These are phyloP conservation scores for Geranomyces michiganensis DNA, from an alignment of 192 early-diverging fungal species.

Conservation along the genomic window DNA sequence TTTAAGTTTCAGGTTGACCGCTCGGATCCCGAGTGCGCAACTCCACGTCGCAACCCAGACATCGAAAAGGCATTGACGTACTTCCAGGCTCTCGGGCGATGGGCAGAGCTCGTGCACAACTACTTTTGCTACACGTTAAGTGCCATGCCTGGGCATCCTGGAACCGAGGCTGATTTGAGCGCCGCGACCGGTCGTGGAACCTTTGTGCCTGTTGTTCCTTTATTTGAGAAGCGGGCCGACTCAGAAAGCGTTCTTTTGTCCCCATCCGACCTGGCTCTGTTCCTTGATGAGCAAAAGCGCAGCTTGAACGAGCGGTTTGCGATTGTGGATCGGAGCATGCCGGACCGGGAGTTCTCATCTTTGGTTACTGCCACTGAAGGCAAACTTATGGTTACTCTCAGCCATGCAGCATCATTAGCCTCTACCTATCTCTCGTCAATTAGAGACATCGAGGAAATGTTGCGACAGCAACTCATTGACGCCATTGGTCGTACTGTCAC, in stretches of 20 bases:
- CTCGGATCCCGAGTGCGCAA: constrained; percentile 27
- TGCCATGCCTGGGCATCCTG: neutral
- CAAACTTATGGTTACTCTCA: constrained; percentile 2
- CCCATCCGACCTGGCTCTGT: constrained; percentile 4
- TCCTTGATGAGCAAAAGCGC: constrained; percentile 26
- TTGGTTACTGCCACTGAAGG: neutral
- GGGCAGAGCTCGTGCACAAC: constrained; percentile 1
- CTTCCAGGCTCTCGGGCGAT: neutral
- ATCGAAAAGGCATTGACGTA: constrained; percentile 1
- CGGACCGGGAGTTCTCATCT: neutral
- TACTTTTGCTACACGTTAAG: neutral
- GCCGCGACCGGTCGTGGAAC: neutral
- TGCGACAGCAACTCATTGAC: constrained; percentile 29
- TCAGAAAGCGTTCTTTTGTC: constrained; percentile 12
- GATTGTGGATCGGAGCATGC: neutral
- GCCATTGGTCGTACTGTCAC: constrained; percentile 29
- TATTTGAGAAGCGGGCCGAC: constrained; percentile 10
- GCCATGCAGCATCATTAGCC: neutral
- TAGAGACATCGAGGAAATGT: constrained; percentile 19
- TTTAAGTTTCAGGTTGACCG: constrained; percentile 33
- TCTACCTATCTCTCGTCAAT: neutral
- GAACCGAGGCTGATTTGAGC: neutral
- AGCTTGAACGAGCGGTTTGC: constrained; percentile 18
- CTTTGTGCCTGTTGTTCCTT: constrained; percentile 4
- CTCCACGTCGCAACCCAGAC: constrained; percentile 32